These are phyloP conservation scores for Paraleonurus japonicus DNA, from an alignment of 257 asterid species.

Conservation along the genomic window DNA sequence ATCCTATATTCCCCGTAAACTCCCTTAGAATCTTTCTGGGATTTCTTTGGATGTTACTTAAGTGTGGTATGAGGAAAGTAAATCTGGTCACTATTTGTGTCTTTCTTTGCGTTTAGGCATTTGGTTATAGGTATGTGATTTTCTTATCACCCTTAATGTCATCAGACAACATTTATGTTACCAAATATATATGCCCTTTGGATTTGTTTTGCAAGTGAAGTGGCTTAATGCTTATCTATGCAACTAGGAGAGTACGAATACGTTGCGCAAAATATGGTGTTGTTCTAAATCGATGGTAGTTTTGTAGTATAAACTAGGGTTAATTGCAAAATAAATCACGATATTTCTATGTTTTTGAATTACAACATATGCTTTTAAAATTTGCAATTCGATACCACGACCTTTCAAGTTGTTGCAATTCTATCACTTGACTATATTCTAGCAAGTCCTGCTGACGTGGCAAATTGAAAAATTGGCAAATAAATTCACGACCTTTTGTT, in stretches of 20 bases:
- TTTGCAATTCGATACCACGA: too few relatives aligned
- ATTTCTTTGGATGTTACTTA: neutral
- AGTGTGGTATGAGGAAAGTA: neutral
- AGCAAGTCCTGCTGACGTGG: too few relatives aligned
- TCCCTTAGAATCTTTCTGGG: neutral
- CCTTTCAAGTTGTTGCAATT: too few relatives aligned
- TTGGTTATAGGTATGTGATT: neutral
- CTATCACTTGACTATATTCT: too few relatives aligned
- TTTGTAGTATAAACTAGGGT: neutral
- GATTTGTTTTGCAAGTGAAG: neutral
- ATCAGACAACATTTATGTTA: neutral
- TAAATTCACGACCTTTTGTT: too few relatives aligned
- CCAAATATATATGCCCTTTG: neutral
- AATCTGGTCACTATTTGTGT: neutral
- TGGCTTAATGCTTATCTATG: neutral
- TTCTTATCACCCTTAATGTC: too few relatives aligned
- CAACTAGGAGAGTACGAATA: neutral
- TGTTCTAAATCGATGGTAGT: neutral
- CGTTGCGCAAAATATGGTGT: neutral
- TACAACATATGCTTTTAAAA: too few relatives aligned
- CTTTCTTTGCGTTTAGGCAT: neutral
- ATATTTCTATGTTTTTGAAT: too few relatives aligned
- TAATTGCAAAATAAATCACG: too few relatives aligned
- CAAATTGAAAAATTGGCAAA: too few relatives aligned
- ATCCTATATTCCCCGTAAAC: neutral